phyloP scores from a whole-genome alignment of 441 rosid species.

The Biscutella laevigata region DNA sequence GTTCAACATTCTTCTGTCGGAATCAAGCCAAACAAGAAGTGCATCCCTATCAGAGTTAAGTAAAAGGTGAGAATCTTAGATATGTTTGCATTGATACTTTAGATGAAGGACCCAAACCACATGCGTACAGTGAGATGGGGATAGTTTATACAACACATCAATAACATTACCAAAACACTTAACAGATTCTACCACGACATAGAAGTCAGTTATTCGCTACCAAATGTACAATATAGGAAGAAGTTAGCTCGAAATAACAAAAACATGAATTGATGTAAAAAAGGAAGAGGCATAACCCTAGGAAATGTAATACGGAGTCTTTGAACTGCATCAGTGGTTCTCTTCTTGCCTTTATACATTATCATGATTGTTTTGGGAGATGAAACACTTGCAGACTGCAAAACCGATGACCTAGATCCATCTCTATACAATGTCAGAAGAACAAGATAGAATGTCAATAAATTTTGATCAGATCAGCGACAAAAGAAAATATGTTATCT shows the following conservation, averaged over 20 bases:
- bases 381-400: slow-evolving; percentile 78
- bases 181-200: slow-evolving; percentile 33
- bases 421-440: slow-evolving; percentile 83
- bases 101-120: slow-evolving; percentile 28
- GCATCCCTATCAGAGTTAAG: slow-evolving; percentile 49
- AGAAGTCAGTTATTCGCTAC: slow-evolving; percentile 18
- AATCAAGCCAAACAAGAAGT: slow-evolving; percentile 58
- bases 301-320: slow-evolving; percentile 91
- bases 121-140: slow-evolving; percentile 54
- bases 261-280: not conserved
- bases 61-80: slow-evolving; percentile 30
- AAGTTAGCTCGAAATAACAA: slow-evolving; percentile 6
- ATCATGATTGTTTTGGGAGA: slow-evolving; percentile 89
- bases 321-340: slow-evolving; percentile 70
- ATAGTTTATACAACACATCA: slow-evolving; percentile 47
- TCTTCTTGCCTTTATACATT: slow-evolving; percentile 75
- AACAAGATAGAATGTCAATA: slow-evolving; percentile 34
- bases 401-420: slow-evolving; percentile 75
- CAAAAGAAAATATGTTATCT: slow-evolving; percentile 1
- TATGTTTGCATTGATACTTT: not conserved
- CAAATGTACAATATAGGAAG: not conserved
- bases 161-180: slow-evolving; percentile 37
- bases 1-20: slow-evolving; percentile 26
- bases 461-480: not conserved
- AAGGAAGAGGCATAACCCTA: slow-evolving; percentile 35